Base-by-base conservation (phyloP, 176 grass and related monocot genomes). In the Poa annua region DNA sequence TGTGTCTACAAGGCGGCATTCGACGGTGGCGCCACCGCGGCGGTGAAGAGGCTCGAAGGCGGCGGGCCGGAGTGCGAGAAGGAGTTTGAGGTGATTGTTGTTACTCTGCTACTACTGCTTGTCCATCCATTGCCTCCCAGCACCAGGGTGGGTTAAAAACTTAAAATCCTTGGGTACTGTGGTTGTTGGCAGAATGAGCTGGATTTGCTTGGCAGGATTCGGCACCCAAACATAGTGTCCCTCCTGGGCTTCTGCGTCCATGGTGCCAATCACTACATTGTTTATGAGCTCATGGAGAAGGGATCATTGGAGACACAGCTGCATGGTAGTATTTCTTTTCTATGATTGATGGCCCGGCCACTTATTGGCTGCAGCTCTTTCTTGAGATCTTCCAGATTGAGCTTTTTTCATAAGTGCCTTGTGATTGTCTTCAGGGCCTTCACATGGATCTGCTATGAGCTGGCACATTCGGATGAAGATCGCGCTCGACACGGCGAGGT, bases 381-480 rank as follows among this genome's bases (percentile, higher is more conserved):
- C 83, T 71, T 86, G 79, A 83, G 84, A 90, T 90, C 65, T 90
- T 86, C 76, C 66, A 66, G 81, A 66, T 59, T 59, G 48, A 72
- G 38, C 71, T 84, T 90, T 90, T 48, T 42, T 90, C 33, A 81
- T 83, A 50, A 64, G 61, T 80, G 78, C 74, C n/a, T 78, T 62
- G n/a, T 85, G 81, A 61, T 42, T 81, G 77, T 81, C 35, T 88
- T 49, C 88, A 99, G 96, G 96, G 56, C 29, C 96, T 80, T 93
- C 96, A 82, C 93, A 96, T 92, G 96, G 96, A 64, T 92, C 93
- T 49, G 85, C 85, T 45, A 79, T 99, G 86, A 92, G 83, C 81
- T 99, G 96, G 96, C 80, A 96, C 41, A 78, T 94, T 34, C 87
- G 96, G 48, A 96, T 99, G 91, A 99, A 99, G 94, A 96, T 99